Evolutionary conservation across 2,329 filamentous ascomycete genomes (phyloP), one percentile per base, ranked within the genome.

Genomic region (Ceratocystis ficicola): DNA sequence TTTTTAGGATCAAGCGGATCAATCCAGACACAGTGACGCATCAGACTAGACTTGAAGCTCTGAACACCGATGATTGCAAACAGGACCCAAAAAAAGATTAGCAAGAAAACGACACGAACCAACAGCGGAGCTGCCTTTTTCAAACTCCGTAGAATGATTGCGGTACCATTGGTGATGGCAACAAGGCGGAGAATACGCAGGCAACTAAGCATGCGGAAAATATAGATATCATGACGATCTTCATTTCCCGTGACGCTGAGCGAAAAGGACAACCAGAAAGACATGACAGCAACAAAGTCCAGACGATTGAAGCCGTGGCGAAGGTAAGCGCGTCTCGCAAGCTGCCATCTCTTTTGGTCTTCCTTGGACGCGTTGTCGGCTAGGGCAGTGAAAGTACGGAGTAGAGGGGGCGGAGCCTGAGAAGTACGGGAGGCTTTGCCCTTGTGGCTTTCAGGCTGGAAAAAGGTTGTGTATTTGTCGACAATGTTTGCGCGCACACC

Each of bases 61-160:
- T 99, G 95, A 25, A 99, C 88, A 5, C 94, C 95, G 67, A 99
- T 86, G 69, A 99, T 96, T 46, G 91, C 94, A 76, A 99, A 99
- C 10, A 97, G 78, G 52, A 99, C 82, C 94, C 94, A 99, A 76
- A 99, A 99, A 76, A 99, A 99, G 15, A 89, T 83, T 70, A 99
- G 91, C 25, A 99, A 79, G 73, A 99, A 96, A 1, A 90, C 92
- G 41, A 99, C 92, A 69, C 96, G 90, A 30, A 96, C 84, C 28
- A 99, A 83, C 44, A 96, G 79, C 1, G 95, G 94, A 0, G 93
- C 90, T 1, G 94, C 92, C 73, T 96, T 95, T 74, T 99, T 99
- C 68, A 99, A 76, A 81, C 93, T 97, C 73, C 90, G 84, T 57
- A 99, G 78, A 72, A 99, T 99, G 67, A 97, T 92, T 64, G 92